Evolutionary conservation across 306 rosid genomes (phyloP).

Genomic region (Sphenostylis stenocarpa): DNA sequence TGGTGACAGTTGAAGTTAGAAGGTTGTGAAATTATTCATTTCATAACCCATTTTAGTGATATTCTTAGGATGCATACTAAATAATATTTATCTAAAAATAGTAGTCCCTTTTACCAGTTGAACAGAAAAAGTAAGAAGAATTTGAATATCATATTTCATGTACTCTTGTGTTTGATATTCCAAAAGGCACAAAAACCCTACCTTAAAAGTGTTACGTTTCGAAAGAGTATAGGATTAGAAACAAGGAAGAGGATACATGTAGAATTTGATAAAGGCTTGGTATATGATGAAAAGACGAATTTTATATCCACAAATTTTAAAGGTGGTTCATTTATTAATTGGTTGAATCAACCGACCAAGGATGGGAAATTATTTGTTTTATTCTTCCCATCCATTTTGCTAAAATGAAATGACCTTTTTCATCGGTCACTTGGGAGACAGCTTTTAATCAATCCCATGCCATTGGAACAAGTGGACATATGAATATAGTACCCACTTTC

Average conservation of each 20-base stretch:
- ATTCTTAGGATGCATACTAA: background rate
- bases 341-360: slow-evolving; percentile 41
- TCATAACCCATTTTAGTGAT: background rate
- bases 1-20: background rate
- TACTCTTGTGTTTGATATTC: background rate
- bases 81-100: background rate
- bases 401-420: slow-evolving; percentile 1
- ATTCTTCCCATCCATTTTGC: background rate
- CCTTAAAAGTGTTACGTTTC: slow-evolving; percentile 26
- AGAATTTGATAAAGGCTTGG: slow-evolving; percentile 14
- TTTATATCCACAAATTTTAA: background rate
- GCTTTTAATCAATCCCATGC: background rate
- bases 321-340: background rate
- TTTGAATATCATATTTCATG: background rate
- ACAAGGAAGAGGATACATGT: background rate
- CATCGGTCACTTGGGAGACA: slow-evolving; percentile 32
- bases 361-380: background rate
- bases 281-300: background rate
- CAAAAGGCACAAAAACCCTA: background rate
- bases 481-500: background rate
- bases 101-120: background rate
- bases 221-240: background rate
- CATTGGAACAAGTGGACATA: slow-evolving; percentile 26
- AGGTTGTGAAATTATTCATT: background rate
- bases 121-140: slow-evolving; percentile 7